These are phyloP conservation scores for Saccharomycopsis hybrid DNA, from an alignment of 1,139 yeast species.

Conservation along the genomic window DNA sequence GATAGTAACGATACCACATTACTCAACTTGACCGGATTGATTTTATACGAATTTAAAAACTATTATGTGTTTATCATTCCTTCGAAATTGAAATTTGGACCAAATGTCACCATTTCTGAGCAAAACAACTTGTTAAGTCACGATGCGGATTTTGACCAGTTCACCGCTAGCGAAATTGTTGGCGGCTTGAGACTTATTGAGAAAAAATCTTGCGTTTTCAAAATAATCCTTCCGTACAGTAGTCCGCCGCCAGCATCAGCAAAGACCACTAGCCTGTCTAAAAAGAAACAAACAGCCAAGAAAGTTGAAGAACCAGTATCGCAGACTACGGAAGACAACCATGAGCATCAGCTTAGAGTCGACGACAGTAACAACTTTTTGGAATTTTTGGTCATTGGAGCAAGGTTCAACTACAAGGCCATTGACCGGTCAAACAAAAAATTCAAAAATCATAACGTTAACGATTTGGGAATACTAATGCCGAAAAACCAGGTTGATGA, in stretches of 20 bases:
- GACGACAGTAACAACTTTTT: conserved; percentile 32
- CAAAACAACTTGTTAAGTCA: conserved; percentile 6
- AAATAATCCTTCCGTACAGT: conserved; percentile 41
- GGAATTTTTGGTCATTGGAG: conserved; percentile 69
- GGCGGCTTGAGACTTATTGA: conserved; percentile 53
- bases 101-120: conserved; percentile 24
- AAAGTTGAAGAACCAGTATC: conserved; percentile 12
- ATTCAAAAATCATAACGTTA: conserved; percentile 73
- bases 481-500: not conserved
- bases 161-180: conserved; percentile 33
- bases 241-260: conserved; percentile 21
- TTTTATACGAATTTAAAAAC: conserved; percentile 81
- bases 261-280: not conserved
- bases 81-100: conserved; percentile 30
- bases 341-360: conserved; percentile 23
- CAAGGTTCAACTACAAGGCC: conserved; percentile 68
- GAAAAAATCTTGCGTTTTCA: conserved; percentile 55
- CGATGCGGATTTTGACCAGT: conserved; percentile 8
- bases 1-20: conserved; percentile 51
- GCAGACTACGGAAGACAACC: conserved; percentile 22
- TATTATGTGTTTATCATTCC: conserved; percentile 61
- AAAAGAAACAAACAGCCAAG: no score
- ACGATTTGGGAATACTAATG: conserved; percentile 37
- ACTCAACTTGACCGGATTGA: conserved; percentile 70
- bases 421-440: conserved; percentile 81